A percentile compares a stretch with the other conserved stretches of the same genome.
Conservation (phyloP, 2,329 filamentous ascomycete genomes). For the Trichoderma pleuroti region DNA sequence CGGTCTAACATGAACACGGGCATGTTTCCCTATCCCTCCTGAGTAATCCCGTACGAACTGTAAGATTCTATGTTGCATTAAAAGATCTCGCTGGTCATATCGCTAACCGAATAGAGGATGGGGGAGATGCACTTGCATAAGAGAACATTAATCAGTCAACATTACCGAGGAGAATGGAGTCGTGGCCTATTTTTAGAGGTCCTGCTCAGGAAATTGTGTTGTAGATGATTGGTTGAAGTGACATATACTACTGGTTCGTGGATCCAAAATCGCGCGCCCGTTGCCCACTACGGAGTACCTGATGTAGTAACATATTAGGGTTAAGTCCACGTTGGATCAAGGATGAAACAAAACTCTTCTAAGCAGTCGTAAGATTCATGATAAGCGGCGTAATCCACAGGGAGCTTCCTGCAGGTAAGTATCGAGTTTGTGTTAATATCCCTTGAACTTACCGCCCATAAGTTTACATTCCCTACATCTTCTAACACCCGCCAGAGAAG, state of each 20-base stretch:
- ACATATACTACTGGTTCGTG: neutral
- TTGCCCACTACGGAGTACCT: neutral
- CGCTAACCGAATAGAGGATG: neutral
- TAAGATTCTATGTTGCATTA: neutral
- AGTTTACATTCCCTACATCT: neutral
- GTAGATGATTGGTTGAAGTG: neutral
- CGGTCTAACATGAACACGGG: neutral
- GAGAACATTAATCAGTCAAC: neutral
- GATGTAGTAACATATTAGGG: neutral
- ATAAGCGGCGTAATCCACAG: neutral
- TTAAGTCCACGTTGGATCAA: neutral
- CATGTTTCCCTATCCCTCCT: neutral
- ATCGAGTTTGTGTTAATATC: neutral
- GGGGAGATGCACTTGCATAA: neutral
- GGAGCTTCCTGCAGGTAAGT: neutral
- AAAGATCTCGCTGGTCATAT: neutral
- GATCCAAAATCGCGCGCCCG: neutral
- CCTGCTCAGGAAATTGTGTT: neutral
- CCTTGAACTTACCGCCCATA: neutral
- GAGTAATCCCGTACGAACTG: neutral
- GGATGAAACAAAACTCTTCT: neutral
- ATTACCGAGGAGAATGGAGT: neutral
- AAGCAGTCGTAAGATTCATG: neutral
- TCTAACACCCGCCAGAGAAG: neutral
- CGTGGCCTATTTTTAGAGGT: neutral